Evolutionary conservation across 805 yeast species (phyloP).

Genomic region (Metschnikowia corniflorae): DNA sequence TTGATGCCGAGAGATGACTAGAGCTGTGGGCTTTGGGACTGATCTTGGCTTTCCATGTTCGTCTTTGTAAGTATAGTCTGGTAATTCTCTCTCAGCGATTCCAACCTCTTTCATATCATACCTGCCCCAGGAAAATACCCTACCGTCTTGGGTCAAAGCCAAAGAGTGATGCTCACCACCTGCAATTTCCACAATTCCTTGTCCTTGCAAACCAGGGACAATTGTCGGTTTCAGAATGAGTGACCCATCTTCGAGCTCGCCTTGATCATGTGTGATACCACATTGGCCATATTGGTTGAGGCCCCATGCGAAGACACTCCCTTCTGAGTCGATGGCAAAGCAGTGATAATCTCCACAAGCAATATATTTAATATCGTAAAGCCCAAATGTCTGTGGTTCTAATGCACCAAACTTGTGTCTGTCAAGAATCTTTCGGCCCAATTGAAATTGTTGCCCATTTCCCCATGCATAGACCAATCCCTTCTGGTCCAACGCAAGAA

Average conservation of each 20-base stretch:
- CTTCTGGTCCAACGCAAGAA: conserved; percentile 74
- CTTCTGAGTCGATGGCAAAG: conserved; percentile 78
- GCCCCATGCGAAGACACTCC: conserved; percentile 86
- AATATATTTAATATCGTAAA: conserved; percentile 71
- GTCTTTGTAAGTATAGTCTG: conserved; percentile 71
- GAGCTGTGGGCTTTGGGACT: conserved; percentile 77
- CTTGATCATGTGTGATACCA: conserved; percentile 59
- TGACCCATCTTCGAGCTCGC: conserved; percentile 81
- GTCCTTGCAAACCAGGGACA: conserved; percentile 59
- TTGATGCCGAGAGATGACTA: conserved; percentile 34
- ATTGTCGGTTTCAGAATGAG: conserved; percentile 73
- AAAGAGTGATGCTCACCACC: conserved; percentile 96
- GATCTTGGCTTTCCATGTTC: conserved; percentile 78
- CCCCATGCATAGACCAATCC: conserved; percentile 98
- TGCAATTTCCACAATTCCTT: conserved; percentile 56
- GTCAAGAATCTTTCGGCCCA: conserved; percentile 82
- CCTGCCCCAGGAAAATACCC: conserved; percentile 83
- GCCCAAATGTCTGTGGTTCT: conserved; percentile 80
- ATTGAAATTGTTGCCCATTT: conserved; percentile 87
- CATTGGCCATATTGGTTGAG: conserved; percentile 96
- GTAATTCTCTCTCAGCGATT: conserved; percentile 60
- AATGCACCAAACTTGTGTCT: conserved; percentile 69
- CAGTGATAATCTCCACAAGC: conserved; percentile 96
- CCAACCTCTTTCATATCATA: conserved; percentile 94
- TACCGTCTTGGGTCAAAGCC: conserved; percentile 69